Conservation (phyloP, 148 eudicot species). For the Agrostemma githago region DNA sequence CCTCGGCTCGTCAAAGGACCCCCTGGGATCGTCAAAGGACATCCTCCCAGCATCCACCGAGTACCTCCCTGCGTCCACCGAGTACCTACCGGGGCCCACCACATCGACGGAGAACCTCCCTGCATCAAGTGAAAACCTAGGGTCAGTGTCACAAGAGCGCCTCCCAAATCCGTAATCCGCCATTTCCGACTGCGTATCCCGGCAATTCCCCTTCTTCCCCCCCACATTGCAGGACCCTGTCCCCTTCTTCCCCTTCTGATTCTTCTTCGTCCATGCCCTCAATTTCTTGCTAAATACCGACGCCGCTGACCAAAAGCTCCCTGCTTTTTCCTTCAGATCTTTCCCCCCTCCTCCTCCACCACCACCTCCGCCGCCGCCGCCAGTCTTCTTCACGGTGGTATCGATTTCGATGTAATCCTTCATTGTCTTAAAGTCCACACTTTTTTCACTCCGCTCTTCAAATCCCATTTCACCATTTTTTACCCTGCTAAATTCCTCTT, state of each 20-base stretch:
- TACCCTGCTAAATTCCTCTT: not conserved
- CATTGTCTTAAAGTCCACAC: conserved; percentile 53
- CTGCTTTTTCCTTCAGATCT: conserved; percentile 44
- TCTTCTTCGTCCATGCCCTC: conserved; percentile 53
- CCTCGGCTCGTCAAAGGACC: conserved; percentile 86
- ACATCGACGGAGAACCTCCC: conserved; percentile 82
- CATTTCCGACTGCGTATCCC: conserved; percentile 88
- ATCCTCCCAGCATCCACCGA: conserved; percentile 43
- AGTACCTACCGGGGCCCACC: conserved; percentile 52
- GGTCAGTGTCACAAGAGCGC: conserved; percentile 87
- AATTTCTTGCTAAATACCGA: conserved; percentile 83
- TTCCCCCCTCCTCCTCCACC: conserved; percentile 29
- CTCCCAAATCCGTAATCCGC: conserved; percentile 92
- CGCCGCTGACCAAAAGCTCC: conserved; percentile 82
- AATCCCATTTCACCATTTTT: not conserved
- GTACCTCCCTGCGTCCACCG: conserved; percentile 50
- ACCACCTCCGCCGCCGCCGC: conserved; percentile 32
- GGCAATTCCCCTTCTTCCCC: conserved; percentile 48
- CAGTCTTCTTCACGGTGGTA: conserved; percentile 51
- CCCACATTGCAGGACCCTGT: conserved; percentile 14
- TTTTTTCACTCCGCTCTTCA: not conserved
- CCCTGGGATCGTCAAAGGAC: conserved; percentile 71
- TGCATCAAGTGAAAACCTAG: conserved; percentile 78
- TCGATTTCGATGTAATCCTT: conserved; percentile 78
- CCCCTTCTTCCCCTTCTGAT: conserved; percentile 42